Conservation (phyloP, 73 alveolate genomes). For the Paramecium bursaria region DNA sequence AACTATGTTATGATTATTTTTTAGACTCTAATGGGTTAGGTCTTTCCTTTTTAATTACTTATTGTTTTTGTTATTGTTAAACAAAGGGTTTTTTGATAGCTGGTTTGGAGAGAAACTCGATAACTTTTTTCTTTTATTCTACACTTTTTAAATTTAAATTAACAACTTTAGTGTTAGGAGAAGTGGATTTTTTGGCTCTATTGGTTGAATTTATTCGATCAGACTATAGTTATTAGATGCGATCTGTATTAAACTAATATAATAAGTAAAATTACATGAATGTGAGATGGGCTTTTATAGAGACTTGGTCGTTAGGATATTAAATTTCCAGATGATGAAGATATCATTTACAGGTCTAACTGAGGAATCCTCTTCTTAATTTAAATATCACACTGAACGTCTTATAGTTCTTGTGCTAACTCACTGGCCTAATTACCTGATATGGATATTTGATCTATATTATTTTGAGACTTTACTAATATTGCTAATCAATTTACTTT, state of each 20-base stretch:
- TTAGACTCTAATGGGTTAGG: conserved; percentile 6
- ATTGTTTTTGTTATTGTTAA: no score
- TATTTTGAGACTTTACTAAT: conserved; percentile 52
- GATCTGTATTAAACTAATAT: conserved; percentile 51
- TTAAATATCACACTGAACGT: not conserved
- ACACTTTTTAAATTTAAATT: conserved; percentile 38
- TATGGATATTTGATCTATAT: conserved; percentile 37
- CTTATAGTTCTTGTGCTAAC: not conserved
- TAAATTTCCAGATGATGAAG: conserved; percentile 43
- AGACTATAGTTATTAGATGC: not conserved
- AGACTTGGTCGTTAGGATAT: conserved; percentile 26
- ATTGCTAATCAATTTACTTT: not conserved
- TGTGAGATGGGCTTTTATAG: conserved; percentile 24
- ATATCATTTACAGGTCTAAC: conserved; percentile 13
- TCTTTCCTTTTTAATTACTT: conserved; percentile 22
- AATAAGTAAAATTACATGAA: not conserved
- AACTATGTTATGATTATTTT: conserved; percentile 33
- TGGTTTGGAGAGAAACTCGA: no score
- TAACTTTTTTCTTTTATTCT: conserved; percentile 21
- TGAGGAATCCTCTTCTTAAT: conserved; percentile 31
- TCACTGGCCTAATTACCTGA: conserved; percentile 28
- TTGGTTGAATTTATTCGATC: not conserved
- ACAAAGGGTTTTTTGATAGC: no score
- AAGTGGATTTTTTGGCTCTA: not conserved
- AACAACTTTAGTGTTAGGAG: conserved; percentile 13